Percentiles rank a stretch among this genome's conserved stretches.
Conservation (phyloP, 2,329 filamentous ascomycete genomes). For the Saccharata proteae region DNA sequence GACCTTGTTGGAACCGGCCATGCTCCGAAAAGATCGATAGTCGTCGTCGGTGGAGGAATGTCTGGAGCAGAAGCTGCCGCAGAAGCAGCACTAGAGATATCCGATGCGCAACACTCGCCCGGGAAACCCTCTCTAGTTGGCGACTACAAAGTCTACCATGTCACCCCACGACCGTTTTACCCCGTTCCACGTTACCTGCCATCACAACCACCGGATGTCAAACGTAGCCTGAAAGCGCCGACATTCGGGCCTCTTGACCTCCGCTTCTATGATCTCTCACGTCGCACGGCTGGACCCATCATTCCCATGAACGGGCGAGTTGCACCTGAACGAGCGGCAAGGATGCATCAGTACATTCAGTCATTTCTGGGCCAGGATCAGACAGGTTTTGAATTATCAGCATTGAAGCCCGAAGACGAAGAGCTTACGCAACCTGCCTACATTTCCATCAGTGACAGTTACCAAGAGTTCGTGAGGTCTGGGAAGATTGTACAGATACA, state of each 20-base stretch:
- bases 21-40: slow-evolving; percentile 44
- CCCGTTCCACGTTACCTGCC: slow-evolving; percentile 47
- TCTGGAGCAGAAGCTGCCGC: slow-evolving; percentile 69
- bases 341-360: slow-evolving; percentile 38
- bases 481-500: slow-evolving; percentile 33
- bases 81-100: slow-evolving; percentile 59
- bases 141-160: slow-evolving; percentile 50
- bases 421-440: slow-evolving; percentile 45
- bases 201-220: slow-evolving; percentile 12
- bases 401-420: slow-evolving; percentile 27
- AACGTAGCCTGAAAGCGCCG: slow-evolving; percentile 30
- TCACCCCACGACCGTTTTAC: slow-evolving; percentile 60
- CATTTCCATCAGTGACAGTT: slow-evolving; percentile 58
- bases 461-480: slow-evolving; percentile 60
- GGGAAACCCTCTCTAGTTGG: slow-evolving; percentile 4
- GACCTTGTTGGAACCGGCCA: slow-evolving; percentile 15
- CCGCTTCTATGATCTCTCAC: slow-evolving; percentile 55
- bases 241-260: slow-evolving; percentile 64
- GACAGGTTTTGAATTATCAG: slow-evolving; percentile 21
- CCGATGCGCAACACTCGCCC: slow-evolving; percentile 47
- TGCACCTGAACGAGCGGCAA: slow-evolving; percentile 42
- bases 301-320: slow-evolving; percentile 55
- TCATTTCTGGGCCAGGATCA: slow-evolving; percentile 35
- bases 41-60: slow-evolving; percentile 71
- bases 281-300: slow-evolving; percentile 45